A percentile compares a stretch with the other conserved stretches of the same genome.
Conservation (phyloP, 108 stramenopile species). For the Stephanodiscus minutulus region DNA sequence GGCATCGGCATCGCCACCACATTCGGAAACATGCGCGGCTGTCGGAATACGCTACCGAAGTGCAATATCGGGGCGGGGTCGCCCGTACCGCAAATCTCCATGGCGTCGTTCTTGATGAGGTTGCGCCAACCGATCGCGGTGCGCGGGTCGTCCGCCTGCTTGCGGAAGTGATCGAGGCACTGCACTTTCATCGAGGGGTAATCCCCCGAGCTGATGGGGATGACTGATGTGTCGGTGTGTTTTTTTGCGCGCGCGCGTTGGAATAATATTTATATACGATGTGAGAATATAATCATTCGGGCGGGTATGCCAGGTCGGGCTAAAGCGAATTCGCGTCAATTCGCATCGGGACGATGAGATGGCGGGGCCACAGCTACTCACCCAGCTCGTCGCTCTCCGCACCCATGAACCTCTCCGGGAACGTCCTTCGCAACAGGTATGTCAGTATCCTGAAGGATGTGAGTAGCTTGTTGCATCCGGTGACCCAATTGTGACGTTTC, state of each 20-base stretch:
- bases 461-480: constrained; percentile 3
- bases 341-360: no score
- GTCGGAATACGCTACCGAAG: constrained; percentile 33
- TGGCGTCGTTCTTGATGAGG: constrained; percentile 2
- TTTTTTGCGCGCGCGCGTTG: neutral
- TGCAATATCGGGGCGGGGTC: constrained; percentile 36
- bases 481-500: constrained; percentile 1
- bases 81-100: constrained; percentile 15
- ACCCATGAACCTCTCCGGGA: constrained; percentile 36
- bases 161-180: constrained; percentile 18
- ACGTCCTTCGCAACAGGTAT: constrained; percentile 27
- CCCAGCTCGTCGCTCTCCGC: constrained; percentile 4
- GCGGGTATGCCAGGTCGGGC: no score
- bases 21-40: constrained; percentile 20
- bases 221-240: no score
- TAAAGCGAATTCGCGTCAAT: no score
- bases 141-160: no score
- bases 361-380: no score
- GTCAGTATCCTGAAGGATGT: constrained; percentile 7
- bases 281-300: neutral
- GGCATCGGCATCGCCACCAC: constrained; percentile 49
- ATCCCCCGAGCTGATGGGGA: constrained; percentile 30
- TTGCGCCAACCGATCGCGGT: no score
- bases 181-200: constrained; percentile 21
- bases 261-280: neutral